Percentiles rank a stretch among this genome's conserved stretches.
phyloP scores from a whole-genome alignment of 2,329 filamentous ascomycete species.

The Aspergillus alliaceus region DNA sequence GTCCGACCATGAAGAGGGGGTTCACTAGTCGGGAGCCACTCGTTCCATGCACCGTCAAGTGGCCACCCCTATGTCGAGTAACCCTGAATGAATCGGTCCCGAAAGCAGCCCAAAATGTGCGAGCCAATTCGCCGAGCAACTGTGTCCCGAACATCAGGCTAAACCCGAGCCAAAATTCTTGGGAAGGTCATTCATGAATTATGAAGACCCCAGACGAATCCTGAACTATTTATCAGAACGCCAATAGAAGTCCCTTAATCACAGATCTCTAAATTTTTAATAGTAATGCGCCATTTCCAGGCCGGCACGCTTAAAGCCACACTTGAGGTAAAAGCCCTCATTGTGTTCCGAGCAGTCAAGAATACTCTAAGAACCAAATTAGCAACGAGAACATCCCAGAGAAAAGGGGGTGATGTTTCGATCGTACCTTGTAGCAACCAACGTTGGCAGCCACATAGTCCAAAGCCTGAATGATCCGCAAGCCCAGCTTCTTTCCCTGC shows the following conservation, averaged over 20 bases:
- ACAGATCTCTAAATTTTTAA: conserved; percentile 24
- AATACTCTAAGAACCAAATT: conserved; percentile 64
- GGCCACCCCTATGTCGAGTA: neutral
- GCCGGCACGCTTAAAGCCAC: conserved; percentile 87
- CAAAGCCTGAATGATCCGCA: conserved; percentile 90
- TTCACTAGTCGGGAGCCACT: neutral
- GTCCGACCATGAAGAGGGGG: neutral
- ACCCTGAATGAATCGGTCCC: neutral
- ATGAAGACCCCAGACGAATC: neutral
- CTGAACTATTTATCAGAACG: neutral
- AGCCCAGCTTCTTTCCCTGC: conserved; percentile 93
- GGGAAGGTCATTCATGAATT: neutral
- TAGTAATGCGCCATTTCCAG: conserved; percentile 98
- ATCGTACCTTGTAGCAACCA: conserved; percentile 80
- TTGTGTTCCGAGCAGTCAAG: conserved; percentile 95
- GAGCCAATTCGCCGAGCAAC: neutral
- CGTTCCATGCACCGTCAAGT: neutral
- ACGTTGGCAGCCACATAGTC: conserved; percentile 84
- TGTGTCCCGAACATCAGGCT: neutral
- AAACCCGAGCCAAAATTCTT: neutral
- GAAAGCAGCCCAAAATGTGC: neutral
- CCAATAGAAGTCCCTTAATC: neutral
- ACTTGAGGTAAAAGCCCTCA: conserved; percentile 97
- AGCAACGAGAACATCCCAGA: conserved; percentile 5
- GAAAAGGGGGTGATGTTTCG: neutral